Evolutionary conservation across 257 asterid species (phyloP).

Genomic region (Nicotiana attenuata): DNA sequence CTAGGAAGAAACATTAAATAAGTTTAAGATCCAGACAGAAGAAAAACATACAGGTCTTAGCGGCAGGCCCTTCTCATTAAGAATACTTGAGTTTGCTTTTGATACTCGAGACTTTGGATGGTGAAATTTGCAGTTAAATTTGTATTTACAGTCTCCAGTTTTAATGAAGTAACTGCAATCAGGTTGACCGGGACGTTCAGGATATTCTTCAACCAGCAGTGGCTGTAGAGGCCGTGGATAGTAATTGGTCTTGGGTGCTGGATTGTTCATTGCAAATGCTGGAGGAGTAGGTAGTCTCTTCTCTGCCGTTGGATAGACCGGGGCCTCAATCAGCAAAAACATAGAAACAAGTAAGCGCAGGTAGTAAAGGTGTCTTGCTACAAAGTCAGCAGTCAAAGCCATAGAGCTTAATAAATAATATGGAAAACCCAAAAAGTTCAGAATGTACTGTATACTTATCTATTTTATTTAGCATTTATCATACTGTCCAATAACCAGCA

Average conservation of each 20-base stretch:
- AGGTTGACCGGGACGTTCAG: conserved; percentile 89
- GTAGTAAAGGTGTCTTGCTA: conserved; percentile 7
- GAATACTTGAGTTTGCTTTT: conserved; percentile 33
- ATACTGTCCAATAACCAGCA: not conserved
- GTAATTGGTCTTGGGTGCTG: conserved; percentile 40
- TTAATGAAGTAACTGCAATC: conserved; percentile 80
- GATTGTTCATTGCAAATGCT: conserved; percentile 63
- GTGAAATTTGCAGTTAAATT: conserved; percentile 75
- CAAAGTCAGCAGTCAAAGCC: not conserved
- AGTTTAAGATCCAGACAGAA: not conserved
- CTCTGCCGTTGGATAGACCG: conserved; percentile 57
- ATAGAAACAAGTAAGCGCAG: conserved; percentile 24
- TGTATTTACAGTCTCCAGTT: conserved; percentile 91
- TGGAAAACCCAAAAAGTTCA: not conserved
- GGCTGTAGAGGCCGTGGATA: conserved; percentile 40
- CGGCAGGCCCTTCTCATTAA: conserved; percentile 90
- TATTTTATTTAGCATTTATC: not conserved
- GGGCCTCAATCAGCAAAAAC: conserved; percentile 42
- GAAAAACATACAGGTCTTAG: conserved; percentile 80
- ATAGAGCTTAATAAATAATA: not conserved
- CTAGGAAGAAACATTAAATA: not conserved
- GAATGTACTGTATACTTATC: not conserved
- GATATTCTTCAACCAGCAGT: conserved; percentile 53
- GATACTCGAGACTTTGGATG: conserved; percentile 63
- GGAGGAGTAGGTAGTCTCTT: conserved; percentile 90